Evolutionary conservation across 345 rosid genomes (phyloP), one percentile per base, ranked within the genome.

Genomic region (Syzygium aromaticum): DNA sequence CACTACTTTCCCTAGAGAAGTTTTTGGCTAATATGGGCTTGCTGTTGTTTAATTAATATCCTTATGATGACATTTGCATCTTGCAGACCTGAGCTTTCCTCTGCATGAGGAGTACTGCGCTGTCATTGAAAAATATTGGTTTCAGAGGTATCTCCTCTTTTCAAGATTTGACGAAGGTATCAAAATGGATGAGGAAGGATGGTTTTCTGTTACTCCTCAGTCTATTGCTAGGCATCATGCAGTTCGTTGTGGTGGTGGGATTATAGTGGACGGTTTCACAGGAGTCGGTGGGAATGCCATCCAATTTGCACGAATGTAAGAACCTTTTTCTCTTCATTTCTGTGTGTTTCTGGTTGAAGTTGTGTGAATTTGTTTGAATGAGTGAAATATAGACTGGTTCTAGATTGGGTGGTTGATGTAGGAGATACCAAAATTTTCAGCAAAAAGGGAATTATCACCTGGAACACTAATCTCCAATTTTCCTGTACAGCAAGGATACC

Each of bases 171-270:
- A 96, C 67, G 93, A 92, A 64, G 99, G 99, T 85, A 91, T 96
- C 86, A 91, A 88, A 93, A 95, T 97, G 99, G 98, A 97, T 17
- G 96, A 95, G 91, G 99, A 97, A 92, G 99, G 99, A 80, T 97
- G 99, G 99, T 97, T 96, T 93, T 97, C 99, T 91, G 99, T 96
- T 86, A 98, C 98, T 56, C 98, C 99, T 52, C 99, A 98, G 89
- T 86, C 88, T 89, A 94, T 98, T 86, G 98, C 99, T 40, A 90
- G 91, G 92, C 98, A 96, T 90, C 99, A 96, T 53, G 97, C 99
- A 28, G 85, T 92, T 2, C 97, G 94, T 51, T 95, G 98, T 91
- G 91, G 87, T 5, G 86, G 85, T 89, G 94, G 94, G 86, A 52
- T 91, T 84, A 82, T 96, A 86, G 91, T 98, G 84, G 99, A 98